Evolutionary conservation across 768 basidiomycete genomes (phyloP), one percentile per base, ranked within the genome.

Genomic region (Russula emetica): DNA sequence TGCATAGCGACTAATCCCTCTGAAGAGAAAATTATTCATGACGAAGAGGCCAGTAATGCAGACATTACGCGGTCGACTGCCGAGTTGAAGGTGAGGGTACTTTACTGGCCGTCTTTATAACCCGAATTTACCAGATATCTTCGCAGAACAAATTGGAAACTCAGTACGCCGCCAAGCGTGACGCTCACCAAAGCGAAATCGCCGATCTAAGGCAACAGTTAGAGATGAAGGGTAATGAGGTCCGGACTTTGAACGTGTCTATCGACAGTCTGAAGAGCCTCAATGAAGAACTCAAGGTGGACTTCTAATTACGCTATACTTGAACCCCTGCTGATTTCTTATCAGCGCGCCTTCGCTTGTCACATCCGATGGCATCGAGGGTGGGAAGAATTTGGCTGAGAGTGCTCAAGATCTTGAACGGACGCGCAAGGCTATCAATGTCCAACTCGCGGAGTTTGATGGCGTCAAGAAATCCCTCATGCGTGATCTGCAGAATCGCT

Each of bases 371-470:
- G 96, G 97, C 55, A 94, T 96, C 69, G 94, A 96, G 73, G 95
- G 95, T 58, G 94, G 95, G 54, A 97, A 93, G 82, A 94, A 92
- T 75, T 84, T 98, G 47, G 97, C 94, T 34, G 93, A 97, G 78
- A 94, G 94, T 71, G 94, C 96, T 2, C 91, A 94, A 77, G 97
- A 99, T 77, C 85, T 98, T 69, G 97, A 99, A 77, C 84, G 96
- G 61, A 94, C 92, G 51, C 85, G 97, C 69, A 98, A 97, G 77
- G 92, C 92, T 14, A 94, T 97, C 77, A 96, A 94, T 67, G 90
- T 94, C n/a, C 96, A 98, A 72, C 86, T 96, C 63, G 92, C 95
- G 64, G 97, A 99, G 73, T 99, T 99, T 75, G 97, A 99, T 73
- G 90, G 92, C 22, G 94, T 97, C 70, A 98, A 98, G 83, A 96